Conservation (phyloP, 768 basidiomycete genomes). For the Tricholoma furcatifolium region DNA sequence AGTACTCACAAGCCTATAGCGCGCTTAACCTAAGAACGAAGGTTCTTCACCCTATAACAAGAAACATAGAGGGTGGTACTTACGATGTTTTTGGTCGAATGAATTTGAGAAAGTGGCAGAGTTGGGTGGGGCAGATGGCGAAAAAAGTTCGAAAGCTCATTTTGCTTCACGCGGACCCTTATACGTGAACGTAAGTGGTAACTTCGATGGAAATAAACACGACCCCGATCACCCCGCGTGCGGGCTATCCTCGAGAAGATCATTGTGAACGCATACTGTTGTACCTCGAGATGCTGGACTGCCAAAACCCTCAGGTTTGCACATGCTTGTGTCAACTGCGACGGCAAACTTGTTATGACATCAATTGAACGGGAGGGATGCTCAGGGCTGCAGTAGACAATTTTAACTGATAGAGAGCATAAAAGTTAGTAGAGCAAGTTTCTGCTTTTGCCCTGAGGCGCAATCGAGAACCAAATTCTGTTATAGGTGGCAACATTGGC, state of each 20-base stretch:
- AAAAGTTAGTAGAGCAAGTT: not conserved
- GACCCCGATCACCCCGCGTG: slow-evolving; percentile 37
- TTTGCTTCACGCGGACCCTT: slow-evolving; percentile 59
- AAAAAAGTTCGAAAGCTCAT: slow-evolving; percentile 41
- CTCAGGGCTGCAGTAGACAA: not conserved
- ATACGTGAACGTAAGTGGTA: slow-evolving; percentile 47
- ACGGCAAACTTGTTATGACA: not conserved
- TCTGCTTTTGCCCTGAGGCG: not conserved
- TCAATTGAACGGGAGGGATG: not conserved
- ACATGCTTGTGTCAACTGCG: not conserved
- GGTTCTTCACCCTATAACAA: not conserved
- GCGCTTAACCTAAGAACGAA: slow-evolving; percentile 16
- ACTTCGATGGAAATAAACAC: slow-evolving; percentile 43
- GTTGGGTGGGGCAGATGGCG: slow-evolving; percentile 38
- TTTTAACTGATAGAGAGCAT: not conserved
- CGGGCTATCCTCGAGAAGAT: slow-evolving; percentile 3
- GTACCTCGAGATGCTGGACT: not conserved
- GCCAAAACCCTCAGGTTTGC: not conserved
- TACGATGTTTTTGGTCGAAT: slow-evolving; percentile 4
- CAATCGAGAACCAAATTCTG: not conserved
- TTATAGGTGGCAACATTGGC: not conserved
- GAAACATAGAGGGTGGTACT: slow-evolving; percentile 1
- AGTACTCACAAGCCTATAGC: slow-evolving; percentile 14
- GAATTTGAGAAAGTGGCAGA: slow-evolving; percentile 10
- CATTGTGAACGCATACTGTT: not conserved